Evolutionary conservation across 2,329 filamentous ascomycete species (phyloP), one percentile per base, ranked within the genome.

Genomic region (Blastomyces emzantsi): DNA sequence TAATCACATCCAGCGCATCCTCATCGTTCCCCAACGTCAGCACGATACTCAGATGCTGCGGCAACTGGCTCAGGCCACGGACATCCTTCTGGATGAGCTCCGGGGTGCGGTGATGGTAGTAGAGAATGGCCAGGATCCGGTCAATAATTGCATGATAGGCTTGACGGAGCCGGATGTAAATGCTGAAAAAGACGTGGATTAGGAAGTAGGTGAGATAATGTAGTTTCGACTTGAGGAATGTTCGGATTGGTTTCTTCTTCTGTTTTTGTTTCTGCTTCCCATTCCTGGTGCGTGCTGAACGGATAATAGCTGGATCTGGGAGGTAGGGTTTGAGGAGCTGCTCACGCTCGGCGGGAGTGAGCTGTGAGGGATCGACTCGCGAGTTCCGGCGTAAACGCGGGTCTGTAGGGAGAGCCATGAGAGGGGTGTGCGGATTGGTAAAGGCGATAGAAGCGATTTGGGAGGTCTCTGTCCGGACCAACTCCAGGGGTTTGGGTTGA

Each of bases 61-160:
- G 94, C 65, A 95, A 77, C 70, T 88, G 86, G 64, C 81, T 83
- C 64, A 99, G 77, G 11, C 83, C 82, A 74, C 86, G 86, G 33
- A 97, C 88, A 77, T 99, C 94, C 71, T 89, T 87, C 71, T 88
- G 87, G 69, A 99, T 96, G 73, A 96, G 86, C 73, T 96, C 90
- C 8, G 94, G 94, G 0, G 93, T 96, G 61, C 90, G 90, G 76
- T 99, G 94, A 78, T 99, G 95, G 79, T 99, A 94, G 75, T 93
- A 92, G 62, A 96, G 81, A 66, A 97, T 84, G 11, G 90, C 90
- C 62, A 91, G 85, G 67, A 93, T 79, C 65, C 90, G 87, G 74
- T 94, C 89, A 69, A 86, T 81, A 60, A 96, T 82, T 9, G 88
- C 85, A 74, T 93, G 88, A 78, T 91, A 94, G 63, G 86, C 85